Conservation (phyloP, 805 yeast genomes). For the Ogataea sp. region DNA sequence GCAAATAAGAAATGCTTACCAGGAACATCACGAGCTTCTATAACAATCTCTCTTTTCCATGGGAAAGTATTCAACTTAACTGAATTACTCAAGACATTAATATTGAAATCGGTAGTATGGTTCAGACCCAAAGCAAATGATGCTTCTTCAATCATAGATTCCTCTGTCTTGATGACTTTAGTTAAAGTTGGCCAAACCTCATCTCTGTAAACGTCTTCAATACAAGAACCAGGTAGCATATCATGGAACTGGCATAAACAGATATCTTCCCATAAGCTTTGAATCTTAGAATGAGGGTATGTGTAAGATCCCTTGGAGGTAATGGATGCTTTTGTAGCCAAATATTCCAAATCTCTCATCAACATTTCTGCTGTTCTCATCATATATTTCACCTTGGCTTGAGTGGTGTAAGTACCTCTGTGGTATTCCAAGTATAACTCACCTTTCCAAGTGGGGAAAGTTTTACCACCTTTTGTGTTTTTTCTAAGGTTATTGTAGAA, state of each 20-base stretch:
- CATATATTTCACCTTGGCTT: conserved; percentile 74
- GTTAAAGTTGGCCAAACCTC: conserved; percentile 77
- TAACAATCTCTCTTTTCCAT: conserved; percentile 39
- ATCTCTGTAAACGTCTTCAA: conserved; percentile 85
- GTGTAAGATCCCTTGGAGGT: conserved; percentile 37
- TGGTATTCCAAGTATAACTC: conserved; percentile 93
- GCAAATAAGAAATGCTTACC: conserved; percentile 3
- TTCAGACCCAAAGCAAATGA: conserved; percentile 30
- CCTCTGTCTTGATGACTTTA: conserved; percentile 44
- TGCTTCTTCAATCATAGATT: conserved; percentile 44
- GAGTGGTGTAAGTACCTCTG: conserved; percentile 95
- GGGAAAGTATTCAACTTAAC: conserved; percentile 48
- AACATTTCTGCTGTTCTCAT: conserved; percentile 72
- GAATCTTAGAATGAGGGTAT: conserved; percentile 67
- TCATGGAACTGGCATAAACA: conserved; percentile 93
- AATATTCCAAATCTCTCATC: conserved; percentile 77
- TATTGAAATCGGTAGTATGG: conserved; percentile 5
- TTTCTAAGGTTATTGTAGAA: conserved; percentile 63
- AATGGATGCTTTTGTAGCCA: conserved; percentile 72
- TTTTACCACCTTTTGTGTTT: conserved; percentile 55
- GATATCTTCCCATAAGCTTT: conserved; percentile 79
- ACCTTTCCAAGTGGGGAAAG: conserved; percentile 84
- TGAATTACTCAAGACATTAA: neutral
- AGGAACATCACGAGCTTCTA: conserved; percentile 31
- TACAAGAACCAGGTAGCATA: conserved; percentile 95